A percentile compares a stretch with the other conserved stretches of the same genome.
Evolutionary conservation across 2,329 filamentous ascomycete species (phyloP).

Genomic region (Bipolaris sorokiniana): DNA sequence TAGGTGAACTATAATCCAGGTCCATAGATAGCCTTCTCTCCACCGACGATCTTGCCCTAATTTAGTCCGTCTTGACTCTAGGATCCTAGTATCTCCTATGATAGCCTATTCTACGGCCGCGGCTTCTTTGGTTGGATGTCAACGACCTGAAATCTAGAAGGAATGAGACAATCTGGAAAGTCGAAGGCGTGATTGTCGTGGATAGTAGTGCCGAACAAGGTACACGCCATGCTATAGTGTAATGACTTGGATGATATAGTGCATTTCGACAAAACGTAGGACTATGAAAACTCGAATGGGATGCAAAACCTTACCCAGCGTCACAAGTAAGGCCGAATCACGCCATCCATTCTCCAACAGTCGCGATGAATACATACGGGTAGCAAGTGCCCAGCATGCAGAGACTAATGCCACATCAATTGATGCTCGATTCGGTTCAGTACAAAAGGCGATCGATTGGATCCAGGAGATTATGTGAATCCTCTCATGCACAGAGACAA

Average conservation of each 20-base stretch:
- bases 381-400: not conserved
- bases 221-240: not conserved
- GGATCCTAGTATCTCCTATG: not conserved
- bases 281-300: not conserved
- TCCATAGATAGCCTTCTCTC: not conserved
- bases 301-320: not conserved
- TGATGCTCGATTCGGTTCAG: not conserved
- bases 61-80: not conserved
- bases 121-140: not conserved
- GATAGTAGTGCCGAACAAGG: not conserved
- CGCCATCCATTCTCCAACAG: not conserved
- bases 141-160: not conserved
- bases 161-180: not conserved
- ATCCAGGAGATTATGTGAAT: not conserved
- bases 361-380: not conserved
- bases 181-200: not conserved
- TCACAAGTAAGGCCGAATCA: constrained; percentile 2
- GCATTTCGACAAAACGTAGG: no score
- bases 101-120: not conserved
- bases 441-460: constrained; percentile 1
- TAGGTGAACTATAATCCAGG: not conserved
- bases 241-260: not conserved
- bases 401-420: not conserved
- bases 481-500: not conserved
- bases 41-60: not conserved